Percentiles rank a stretch among this genome's conserved stretches.
These are phyloP conservation scores for Malassezia obtusa DNA, from an alignment of 1,284 basidiomycete genomes.

Conservation along the genomic window DNA sequence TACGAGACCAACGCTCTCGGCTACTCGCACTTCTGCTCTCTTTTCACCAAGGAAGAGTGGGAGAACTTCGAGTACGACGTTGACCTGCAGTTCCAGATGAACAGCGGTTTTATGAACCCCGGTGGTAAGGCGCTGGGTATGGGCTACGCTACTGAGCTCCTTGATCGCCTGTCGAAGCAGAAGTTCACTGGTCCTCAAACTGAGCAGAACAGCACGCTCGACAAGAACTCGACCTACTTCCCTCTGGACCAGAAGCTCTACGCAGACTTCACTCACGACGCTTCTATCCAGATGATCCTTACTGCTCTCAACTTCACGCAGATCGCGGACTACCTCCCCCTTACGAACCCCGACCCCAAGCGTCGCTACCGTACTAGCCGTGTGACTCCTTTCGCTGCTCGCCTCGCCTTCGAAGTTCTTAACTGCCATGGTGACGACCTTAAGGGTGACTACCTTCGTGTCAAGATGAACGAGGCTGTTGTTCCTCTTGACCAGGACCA, in stretches of 20 bases:
- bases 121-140: slow-evolving; percentile 68
- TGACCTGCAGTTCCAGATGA: slow-evolving; percentile 41
- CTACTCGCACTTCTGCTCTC: slow-evolving; percentile 59
- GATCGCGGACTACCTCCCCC: slow-evolving; percentile 22
- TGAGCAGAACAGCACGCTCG: slow-evolving; percentile 35
- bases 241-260: slow-evolving; percentile 36
- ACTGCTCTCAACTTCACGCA: slow-evolving; percentile 38
- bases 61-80: slow-evolving; percentile 65
- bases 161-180: slow-evolving; percentile 26
- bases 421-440: slow-evolving; percentile 15
- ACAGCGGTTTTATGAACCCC: slow-evolving; percentile 70
- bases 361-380: slow-evolving; percentile 27
- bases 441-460: slow-evolving; percentile 57
- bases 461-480: slow-evolving; percentile 62
- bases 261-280: slow-evolving; percentile 39
- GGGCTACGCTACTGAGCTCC: slow-evolving; percentile 57
- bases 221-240: slow-evolving; percentile 28
- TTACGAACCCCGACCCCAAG: slow-evolving; percentile 18
- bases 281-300: slow-evolving; percentile 29
- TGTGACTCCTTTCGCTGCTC: slow-evolving; percentile 30
- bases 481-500: slow-evolving; percentile 63
- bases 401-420: slow-evolving; percentile 28
- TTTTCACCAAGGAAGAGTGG: slow-evolving; percentile 83
- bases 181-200: slow-evolving; percentile 21
- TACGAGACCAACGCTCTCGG: slow-evolving; percentile 37